These are phyloP conservation scores for Starmerella vitae DNA, from an alignment of 805 yeast genomes.

Conservation along the genomic window DNA sequence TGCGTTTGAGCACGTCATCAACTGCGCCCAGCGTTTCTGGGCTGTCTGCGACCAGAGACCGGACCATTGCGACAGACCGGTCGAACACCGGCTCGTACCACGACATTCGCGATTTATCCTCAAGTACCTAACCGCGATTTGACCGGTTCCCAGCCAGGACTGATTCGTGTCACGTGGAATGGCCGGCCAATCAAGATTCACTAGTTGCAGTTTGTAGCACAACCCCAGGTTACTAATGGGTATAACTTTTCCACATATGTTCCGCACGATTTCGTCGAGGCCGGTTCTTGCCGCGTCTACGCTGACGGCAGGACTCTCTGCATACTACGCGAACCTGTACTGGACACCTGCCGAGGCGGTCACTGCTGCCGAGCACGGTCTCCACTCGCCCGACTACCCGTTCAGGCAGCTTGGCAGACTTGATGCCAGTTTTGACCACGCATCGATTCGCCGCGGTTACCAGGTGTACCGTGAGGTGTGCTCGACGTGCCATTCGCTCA, in stretches of 20 bases:
- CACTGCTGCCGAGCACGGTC: slow-evolving; percentile 98
- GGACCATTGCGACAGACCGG: slow-evolving; percentile 9
- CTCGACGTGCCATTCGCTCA: slow-evolving; percentile 96
- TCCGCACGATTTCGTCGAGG: slow-evolving; percentile 16
- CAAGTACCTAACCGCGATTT: too few species aligned
- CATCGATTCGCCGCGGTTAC: slow-evolving; percentile 95
- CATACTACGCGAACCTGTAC: slow-evolving; percentile 16
- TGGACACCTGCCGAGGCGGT: slow-evolving; percentile 68
- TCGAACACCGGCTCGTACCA: slow-evolving; percentile 11
- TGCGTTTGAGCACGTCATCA: slow-evolving; percentile 2
- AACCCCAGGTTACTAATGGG: neutral
- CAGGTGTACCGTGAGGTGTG: slow-evolving; percentile 98
- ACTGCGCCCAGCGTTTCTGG: slow-evolving; percentile 1
- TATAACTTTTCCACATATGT: slow-evolving; percentile 6
- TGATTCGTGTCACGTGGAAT: neutral
- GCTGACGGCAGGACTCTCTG: slow-evolving; percentile 17
- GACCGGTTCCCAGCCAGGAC: too few species aligned
- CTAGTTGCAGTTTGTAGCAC: neutral
- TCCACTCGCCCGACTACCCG: slow-evolving; percentile 82
- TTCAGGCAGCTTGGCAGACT: slow-evolving; percentile 78
- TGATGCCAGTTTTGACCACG: slow-evolving; percentile 63
- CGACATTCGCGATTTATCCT: too few species aligned
- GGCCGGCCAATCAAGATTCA: slow-evolving; percentile 1
- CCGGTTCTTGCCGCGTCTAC: slow-evolving; percentile 17
- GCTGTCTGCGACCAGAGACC: slow-evolving; percentile 5